A percentile compares a stretch with the other conserved stretches of the same genome.
Conservation (phyloP, 345 rosid genomes). For the Barbarea vulgaris region DNA sequence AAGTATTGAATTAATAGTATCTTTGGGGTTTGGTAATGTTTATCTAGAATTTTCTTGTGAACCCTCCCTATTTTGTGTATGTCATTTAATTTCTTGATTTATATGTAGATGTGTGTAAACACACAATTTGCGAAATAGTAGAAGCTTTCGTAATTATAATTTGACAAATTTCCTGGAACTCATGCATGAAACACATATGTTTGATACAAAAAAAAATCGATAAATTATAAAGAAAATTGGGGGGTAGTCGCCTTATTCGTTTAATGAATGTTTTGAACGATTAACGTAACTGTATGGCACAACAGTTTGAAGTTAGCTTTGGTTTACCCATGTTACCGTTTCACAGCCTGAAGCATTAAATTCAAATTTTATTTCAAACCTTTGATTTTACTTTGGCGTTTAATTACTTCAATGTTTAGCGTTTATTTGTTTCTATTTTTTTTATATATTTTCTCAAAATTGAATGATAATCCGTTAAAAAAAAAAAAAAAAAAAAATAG, state of each 20-base stretch:
- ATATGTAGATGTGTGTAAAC: conserved; percentile 2
- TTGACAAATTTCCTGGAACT: neutral
- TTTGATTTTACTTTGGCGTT: neutral
- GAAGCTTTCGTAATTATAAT: neutral
- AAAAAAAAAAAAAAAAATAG: too few species aligned
- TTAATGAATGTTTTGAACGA: neutral
- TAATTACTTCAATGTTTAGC: neutral
- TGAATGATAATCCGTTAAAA: neutral
- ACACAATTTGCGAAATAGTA: neutral
- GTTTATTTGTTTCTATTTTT: neutral
- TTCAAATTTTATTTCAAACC: conserved; percentile 10
- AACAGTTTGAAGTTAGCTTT: neutral
- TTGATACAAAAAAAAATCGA: neutral
- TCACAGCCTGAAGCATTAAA: neutral
- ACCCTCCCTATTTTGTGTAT: conserved; percentile 21
- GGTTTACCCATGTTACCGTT: neutral
- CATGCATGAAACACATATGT: too few species aligned
- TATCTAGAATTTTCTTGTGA: conserved; percentile 23
- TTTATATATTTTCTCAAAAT: neutral
- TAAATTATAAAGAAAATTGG: neutral
- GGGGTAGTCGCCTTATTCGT: conserved; percentile 10
- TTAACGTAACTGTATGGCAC: conserved; percentile 3
- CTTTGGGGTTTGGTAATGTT: conserved; percentile 29
- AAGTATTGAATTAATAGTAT: conserved; percentile 9
- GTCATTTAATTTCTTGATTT: neutral